Conservation (phyloP, 352 stramenopile genomes). For the Phytophthora parvispora region DNA sequence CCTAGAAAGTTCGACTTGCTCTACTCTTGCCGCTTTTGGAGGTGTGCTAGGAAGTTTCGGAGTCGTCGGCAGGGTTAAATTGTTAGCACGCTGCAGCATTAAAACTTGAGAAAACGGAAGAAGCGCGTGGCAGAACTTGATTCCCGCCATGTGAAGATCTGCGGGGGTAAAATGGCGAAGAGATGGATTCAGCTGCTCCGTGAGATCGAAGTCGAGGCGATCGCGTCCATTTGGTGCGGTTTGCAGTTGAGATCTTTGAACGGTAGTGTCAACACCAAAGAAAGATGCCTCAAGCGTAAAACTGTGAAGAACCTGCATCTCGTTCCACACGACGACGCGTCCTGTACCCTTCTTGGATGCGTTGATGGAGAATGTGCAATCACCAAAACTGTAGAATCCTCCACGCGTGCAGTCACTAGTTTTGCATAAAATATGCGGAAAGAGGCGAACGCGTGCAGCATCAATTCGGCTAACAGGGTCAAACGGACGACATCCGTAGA, state of each 20-base stretch:
- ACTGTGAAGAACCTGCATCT: slow-evolving; percentile 75
- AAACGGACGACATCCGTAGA: slow-evolving; percentile 82
- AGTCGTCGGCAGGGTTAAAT: not conserved
- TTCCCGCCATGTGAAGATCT: slow-evolving; percentile 62
- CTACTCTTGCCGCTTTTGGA: not conserved
- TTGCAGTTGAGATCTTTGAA: slow-evolving; percentile 19
- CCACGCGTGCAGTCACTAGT: slow-evolving; percentile 46
- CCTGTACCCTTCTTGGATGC: slow-evolving; percentile 70
- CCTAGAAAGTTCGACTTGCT: not conserved
- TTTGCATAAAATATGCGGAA: slow-evolving; percentile 78
- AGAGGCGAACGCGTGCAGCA: slow-evolving; percentile 66
- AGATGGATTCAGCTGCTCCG: slow-evolving; percentile 7
- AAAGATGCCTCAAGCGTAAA: slow-evolving; percentile 87
- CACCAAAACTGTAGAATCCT: slow-evolving; percentile 71
- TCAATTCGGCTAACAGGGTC: slow-evolving; percentile 47
- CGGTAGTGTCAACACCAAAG: slow-evolving; percentile 56
- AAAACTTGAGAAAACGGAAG: slow-evolving; percentile 72
- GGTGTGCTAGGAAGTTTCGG: not conserved
- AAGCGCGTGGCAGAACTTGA: slow-evolving; percentile 65
- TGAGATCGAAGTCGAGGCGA: slow-evolving; percentile 23
- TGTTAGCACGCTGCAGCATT: slow-evolving; percentile 43
- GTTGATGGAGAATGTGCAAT: slow-evolving; percentile 82
- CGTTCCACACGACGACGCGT: slow-evolving; percentile 73
- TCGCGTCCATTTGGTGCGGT: slow-evolving; percentile 4
- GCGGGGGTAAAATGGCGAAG: slow-evolving; percentile 58